Evolutionary conservation across 345 rosid species (phyloP).

Genomic region (Combretum micranthum): DNA sequence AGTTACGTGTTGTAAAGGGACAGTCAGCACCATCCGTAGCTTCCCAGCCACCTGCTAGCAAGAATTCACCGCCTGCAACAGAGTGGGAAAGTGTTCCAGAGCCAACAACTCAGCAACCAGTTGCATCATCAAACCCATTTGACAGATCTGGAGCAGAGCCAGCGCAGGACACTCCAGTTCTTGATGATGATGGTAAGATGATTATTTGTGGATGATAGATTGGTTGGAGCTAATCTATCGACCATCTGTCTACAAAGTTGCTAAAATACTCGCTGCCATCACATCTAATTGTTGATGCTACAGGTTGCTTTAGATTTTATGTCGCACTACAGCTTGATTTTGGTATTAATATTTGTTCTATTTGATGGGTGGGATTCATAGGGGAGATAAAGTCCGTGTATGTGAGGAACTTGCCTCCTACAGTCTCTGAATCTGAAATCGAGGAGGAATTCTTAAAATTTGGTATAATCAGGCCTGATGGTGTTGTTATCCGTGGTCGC

Average conservation of each 20-base stretch:
- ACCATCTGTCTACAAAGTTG: too few relatives aligned
- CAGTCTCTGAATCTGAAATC: conserved; percentile 53
- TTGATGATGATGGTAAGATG: conserved; percentile 47
- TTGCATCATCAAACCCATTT: conserved; percentile 20
- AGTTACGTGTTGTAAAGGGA: conserved; percentile 54
- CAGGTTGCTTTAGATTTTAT: neutral
- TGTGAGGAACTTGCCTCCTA: conserved; percentile 51
- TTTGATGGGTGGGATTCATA: conserved; percentile 15
- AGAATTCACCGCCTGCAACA: conserved; percentile 22
- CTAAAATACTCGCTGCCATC: too few relatives aligned
- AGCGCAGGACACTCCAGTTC: conserved; percentile 32
- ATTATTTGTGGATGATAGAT: neutral
- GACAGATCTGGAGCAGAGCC: conserved; percentile 30
- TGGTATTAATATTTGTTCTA: conserved; percentile 2
- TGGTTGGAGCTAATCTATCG: too few relatives aligned
- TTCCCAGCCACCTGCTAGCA: conserved; percentile 30
- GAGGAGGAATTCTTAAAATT: conserved; percentile 61
- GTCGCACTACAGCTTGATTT: neutral
- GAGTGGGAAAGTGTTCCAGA: conserved; percentile 40
- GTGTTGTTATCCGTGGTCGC: conserved; percentile 61
- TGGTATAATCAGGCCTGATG: conserved; percentile 51
- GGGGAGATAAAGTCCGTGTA: conserved; percentile 65
- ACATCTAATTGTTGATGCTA: neutral
- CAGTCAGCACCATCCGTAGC: conserved; percentile 31
- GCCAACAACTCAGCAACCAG: conserved; percentile 19